Evolutionary conservation across 257 asterid species (phyloP), one percentile per base, ranked within the genome.

Genomic region (Echites panduratus): DNA sequence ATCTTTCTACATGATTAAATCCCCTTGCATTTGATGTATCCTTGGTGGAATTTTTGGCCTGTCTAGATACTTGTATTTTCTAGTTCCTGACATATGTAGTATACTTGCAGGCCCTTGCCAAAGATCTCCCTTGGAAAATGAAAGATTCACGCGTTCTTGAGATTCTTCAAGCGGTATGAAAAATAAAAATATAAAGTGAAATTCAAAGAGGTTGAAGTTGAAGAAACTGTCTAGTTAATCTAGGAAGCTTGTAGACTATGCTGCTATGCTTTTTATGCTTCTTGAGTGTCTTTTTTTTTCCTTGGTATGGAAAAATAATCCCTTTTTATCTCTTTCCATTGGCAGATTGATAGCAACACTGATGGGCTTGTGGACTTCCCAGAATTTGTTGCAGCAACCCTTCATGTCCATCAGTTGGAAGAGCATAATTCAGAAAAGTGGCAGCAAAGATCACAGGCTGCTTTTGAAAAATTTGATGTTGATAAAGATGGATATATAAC

Each of bases 51-150:
- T 24, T 38, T 43, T n/a, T 7, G 44, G 20, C 71, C 54, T 29
- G 43, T 52, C 57, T 57, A 35, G n/a, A 35, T 75, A 52, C 43
- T 29, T 40, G 44, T 57, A 20, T 54, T 45, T 17, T 45, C 41
- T 13, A 67, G 56, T 2, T 67, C 67, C 24, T 68, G 13, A 68
- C 76, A 13, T 54, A 7, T 48, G 58, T 57, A 50, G 17, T 79
- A 72, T 27, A 45, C 45, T 32, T 57, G 68, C 82, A 95, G 99
- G 99, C 99, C 47, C 84, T 95, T 85, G 98, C 92, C 70, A 92
- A 92, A 85, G 99, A 95, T 79, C 91, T 89, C 74, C 99, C 99
- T 13, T 95, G 99, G 99, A 92, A 88, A 85, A 83, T 92, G 94
- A 95, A 89, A 86, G 98, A 95, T 56, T 87, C 99, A 0, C 86